These are phyloP conservation scores for Penicillium robsamsonii DNA, from an alignment of 495 filamentous ascomycete genomes.

Conservation along the genomic window DNA sequence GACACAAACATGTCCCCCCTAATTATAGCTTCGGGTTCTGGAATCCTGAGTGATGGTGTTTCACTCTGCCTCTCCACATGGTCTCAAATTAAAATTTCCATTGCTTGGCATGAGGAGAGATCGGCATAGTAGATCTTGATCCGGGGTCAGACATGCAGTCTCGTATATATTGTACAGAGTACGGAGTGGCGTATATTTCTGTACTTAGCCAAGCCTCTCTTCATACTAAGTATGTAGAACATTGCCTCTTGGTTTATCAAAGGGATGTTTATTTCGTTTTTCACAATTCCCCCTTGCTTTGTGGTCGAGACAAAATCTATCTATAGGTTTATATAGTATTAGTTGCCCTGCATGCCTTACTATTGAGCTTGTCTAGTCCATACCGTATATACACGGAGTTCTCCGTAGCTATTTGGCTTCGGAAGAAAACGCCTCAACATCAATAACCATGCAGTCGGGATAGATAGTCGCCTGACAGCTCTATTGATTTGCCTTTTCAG, in stretches of 20 bases:
- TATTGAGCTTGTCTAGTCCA: neutral
- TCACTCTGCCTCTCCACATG: constrained; percentile 24
- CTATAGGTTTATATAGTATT: neutral
- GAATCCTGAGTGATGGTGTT: constrained; percentile 17
- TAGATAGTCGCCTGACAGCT: neutral
- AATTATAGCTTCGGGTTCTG: constrained; percentile 12
- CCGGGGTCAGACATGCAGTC: neutral
- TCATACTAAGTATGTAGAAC: neutral
- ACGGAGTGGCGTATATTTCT: neutral
- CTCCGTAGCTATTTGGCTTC: neutral
- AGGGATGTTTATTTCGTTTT: neutral
- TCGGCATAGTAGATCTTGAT: constrained; percentile 4
- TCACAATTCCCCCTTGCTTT: neutral
- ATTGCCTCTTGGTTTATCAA: neutral
- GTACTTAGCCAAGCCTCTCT: neutral
- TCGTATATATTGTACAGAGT: constrained; percentile 5
- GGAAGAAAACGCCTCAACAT: neutral
- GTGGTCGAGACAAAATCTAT: neutral
- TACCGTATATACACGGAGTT: neutral
- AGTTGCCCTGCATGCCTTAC: neutral
- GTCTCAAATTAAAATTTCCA: constrained; percentile 1
- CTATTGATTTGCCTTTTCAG: neutral
- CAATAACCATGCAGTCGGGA: neutral
- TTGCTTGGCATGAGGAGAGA: constrained; percentile 21
- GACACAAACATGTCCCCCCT: constrained; percentile 1